Evolutionary conservation across 441 rosid genomes (phyloP).

Genomic region (Euphorbia celastroides): DNA sequence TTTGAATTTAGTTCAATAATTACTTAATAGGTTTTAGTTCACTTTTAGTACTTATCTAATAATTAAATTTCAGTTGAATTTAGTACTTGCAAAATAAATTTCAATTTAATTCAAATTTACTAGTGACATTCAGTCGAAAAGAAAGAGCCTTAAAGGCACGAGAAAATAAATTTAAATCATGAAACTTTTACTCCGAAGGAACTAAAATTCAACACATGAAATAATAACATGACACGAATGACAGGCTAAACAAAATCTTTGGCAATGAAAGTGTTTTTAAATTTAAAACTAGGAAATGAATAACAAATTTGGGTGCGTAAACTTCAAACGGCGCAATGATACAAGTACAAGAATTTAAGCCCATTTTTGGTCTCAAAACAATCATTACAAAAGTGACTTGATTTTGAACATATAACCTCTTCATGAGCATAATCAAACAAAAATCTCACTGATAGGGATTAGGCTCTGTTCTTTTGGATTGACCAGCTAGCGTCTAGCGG

Average conservation of each 20-base stretch:
- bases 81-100: too few species aligned
- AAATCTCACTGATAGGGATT: slow-evolving; percentile 25
- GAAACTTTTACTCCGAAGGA: background rate
- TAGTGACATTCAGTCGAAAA: too few species aligned
- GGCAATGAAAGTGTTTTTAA: background rate
- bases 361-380: slow-evolving; percentile 2
- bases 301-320: background rate
- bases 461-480: too few species aligned
- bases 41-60: too few species aligned
- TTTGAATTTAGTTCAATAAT: too few species aligned
- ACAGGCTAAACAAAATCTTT: background rate
- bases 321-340: background rate
- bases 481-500: too few species aligned
- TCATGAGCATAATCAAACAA: slow-evolving; percentile 30
- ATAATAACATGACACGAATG: background rate
- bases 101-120: too few species aligned
- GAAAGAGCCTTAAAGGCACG: too few species aligned
- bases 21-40: too few species aligned
- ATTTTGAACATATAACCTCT: slow-evolving; percentile 17
- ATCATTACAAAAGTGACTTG: slow-evolving; percentile 8
- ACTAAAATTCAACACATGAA: background rate
- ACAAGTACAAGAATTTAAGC: background rate
- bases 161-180: too few species aligned
- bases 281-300: background rate
- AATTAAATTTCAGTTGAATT: too few species aligned